Percentiles rank a stretch among this genome's conserved stretches.
These are phyloP conservation scores for Hanseniaspora meyeri DNA, from an alignment of 805 yeast species.

Conservation along the genomic window DNA sequence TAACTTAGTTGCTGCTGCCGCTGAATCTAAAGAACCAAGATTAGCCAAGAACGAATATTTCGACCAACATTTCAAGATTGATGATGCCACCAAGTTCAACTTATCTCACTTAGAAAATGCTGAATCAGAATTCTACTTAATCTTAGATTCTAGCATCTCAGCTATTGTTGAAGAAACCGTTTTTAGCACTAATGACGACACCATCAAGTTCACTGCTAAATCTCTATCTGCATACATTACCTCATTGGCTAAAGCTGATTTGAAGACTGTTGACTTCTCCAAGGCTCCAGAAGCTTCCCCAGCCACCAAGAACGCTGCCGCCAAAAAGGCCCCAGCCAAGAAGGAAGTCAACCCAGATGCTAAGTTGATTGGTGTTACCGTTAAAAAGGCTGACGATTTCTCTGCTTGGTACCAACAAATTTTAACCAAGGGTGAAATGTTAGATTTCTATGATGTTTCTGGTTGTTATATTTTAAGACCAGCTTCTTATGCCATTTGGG, in stretches of 20 bases:
- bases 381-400: constrained; percentile 82
- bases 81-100: constrained; percentile 25
- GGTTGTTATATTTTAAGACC: constrained; percentile 98
- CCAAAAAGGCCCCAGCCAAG: constrained; percentile 23
- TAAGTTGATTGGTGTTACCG: constrained; percentile 89
- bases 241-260: constrained; percentile 31
- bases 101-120: constrained; percentile 31
- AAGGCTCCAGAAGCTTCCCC: constrained; percentile 32
- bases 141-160: constrained; percentile 24
- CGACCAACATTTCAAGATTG: constrained; percentile 35
- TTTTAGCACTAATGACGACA: constrained; percentile 22
- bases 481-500: constrained; percentile 90
- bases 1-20: constrained; percentile 48
- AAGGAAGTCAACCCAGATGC: constrained; percentile 53
- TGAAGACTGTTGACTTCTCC: constrained; percentile 39
- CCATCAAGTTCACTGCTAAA: constrained; percentile 19
- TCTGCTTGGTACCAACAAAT: constrained; percentile 97
- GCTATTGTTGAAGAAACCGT: constrained; percentile 28
- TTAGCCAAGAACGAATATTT: constrained; percentile 75
- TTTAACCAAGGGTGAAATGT: constrained; percentile 92
- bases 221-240: constrained; percentile 27
- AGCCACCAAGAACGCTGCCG: constrained; percentile 19
- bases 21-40: constrained; percentile 72
- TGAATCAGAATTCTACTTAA: constrained; percentile 21
- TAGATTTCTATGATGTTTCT: constrained; percentile 95